phyloP scores from a whole-genome alignment of 768 basidiomycete genomes.

The Mycena metata region DNA sequence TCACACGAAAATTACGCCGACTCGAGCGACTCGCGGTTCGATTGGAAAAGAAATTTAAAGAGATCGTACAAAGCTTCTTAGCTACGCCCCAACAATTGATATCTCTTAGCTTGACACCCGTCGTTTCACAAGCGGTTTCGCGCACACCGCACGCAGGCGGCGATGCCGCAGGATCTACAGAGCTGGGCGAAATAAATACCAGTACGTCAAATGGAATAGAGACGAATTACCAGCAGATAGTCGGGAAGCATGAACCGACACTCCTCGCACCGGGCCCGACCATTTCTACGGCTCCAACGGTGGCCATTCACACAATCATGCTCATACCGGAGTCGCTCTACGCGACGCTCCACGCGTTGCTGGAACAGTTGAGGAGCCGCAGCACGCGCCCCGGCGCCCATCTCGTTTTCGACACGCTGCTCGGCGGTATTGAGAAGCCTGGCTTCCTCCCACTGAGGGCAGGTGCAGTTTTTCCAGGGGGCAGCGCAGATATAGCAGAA shows the following conservation, averaged over 20 bases:
- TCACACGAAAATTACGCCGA: too few relatives aligned
- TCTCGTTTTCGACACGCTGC: slow-evolving; percentile 58
- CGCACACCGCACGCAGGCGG: slow-evolving; percentile 56
- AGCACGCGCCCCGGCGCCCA: slow-evolving; percentile 45
- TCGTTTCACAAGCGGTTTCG: slow-evolving; percentile 48
- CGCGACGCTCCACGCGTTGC: slow-evolving; percentile 49
- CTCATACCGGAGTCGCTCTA: slow-evolving; percentile 57
- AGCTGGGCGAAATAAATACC: slow-evolving; percentile 39
- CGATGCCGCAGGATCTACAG: slow-evolving; percentile 52
- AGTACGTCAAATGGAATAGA: background rate
- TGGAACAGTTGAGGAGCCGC: slow-evolving; percentile 48
- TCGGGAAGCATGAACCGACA: slow-evolving; percentile 56
- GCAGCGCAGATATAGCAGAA: slow-evolving; percentile 78
- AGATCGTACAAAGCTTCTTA: too few relatives aligned
- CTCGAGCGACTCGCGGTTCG: too few relatives aligned
- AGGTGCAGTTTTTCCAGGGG: slow-evolving; percentile 72
- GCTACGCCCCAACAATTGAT: too few relatives aligned
- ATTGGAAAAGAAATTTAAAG: too few relatives aligned
- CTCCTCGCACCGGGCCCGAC: slow-evolving; percentile 61
- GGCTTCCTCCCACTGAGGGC: slow-evolving; percentile 75
- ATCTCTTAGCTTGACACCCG: too few relatives aligned
- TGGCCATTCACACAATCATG: slow-evolving; percentile 64
- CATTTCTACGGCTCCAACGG: slow-evolving; percentile 59
- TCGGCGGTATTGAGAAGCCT: slow-evolving; percentile 57
- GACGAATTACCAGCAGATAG: slow-evolving; percentile 65